A percentile compares a stretch with the other conserved stretches of the same genome.
phyloP scores from a whole-genome alignment of 2,329 filamentous ascomycete genomes.

The Sporothrix variecibatus region DNA sequence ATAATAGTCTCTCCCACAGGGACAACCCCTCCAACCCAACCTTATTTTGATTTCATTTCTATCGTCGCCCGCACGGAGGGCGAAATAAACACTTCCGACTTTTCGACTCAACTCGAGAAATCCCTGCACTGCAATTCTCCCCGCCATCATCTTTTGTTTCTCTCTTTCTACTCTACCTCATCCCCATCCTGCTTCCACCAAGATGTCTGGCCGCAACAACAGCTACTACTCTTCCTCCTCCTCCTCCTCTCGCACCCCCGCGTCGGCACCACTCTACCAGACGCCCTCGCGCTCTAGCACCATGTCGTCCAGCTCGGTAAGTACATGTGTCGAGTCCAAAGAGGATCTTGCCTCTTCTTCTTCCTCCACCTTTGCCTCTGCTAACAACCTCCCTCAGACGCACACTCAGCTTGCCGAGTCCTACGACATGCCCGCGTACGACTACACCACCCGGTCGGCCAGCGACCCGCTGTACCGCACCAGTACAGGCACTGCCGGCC shows the following conservation, averaged over 20 bases:
- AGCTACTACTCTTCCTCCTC: neutral
- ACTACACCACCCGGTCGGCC: slow-evolving; percentile 9
- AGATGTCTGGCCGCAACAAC: slow-evolving; percentile 14
- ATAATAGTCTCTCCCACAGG: neutral
- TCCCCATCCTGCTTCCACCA: neutral
- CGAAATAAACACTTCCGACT: slow-evolving; percentile 2
- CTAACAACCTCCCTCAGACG: neutral
- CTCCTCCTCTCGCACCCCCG: slow-evolving; percentile 3
- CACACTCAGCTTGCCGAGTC: neutral
- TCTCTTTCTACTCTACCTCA: neutral
- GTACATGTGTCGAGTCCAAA: neutral
- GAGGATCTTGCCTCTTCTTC: neutral
- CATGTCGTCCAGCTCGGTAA: slow-evolving; percentile 13
- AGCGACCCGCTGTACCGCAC: slow-evolving; percentile 4
- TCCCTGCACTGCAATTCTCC: neutral
- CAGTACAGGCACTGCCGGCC: neutral
- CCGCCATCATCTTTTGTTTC: neutral
- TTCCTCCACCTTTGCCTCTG: neutral
- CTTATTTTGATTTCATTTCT: slow-evolving; percentile 7
- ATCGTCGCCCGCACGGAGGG: neutral
- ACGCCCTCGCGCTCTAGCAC: slow-evolving; percentile 6
- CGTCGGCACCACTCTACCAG: slow-evolving; percentile 19
- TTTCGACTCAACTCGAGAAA: neutral
- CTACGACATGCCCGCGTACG: slow-evolving; percentile 10
- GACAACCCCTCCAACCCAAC: neutral